phyloP scores from a whole-genome alignment of 805 yeast species.

The Myxozyma monticola region DNA sequence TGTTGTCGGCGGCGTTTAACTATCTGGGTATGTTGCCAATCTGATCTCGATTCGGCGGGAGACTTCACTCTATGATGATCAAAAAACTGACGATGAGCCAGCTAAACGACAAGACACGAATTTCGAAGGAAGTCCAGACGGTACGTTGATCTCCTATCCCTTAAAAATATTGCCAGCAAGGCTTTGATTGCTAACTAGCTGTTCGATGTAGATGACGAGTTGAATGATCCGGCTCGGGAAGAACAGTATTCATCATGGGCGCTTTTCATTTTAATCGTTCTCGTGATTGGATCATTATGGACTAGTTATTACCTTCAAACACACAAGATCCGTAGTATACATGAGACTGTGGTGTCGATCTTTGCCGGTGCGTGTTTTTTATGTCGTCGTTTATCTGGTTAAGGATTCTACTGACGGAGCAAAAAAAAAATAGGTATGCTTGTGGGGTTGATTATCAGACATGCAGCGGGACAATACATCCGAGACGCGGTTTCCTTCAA shows the following conservation, averaged over 20 bases:
- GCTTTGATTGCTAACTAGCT: background rate
- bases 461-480: constrained; percentile 94
- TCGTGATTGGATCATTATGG: constrained; percentile 89
- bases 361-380: constrained; percentile 79
- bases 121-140: constrained; percentile 26
- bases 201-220: constrained; percentile 6
- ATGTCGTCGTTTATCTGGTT: background rate
- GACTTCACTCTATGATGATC: too few species aligned
- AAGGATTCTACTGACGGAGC: background rate
- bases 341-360: constrained; percentile 93
- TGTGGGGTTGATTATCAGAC: constrained; percentile 85
- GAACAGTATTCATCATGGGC: constrained; percentile 99
- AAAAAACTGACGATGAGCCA: too few species aligned
- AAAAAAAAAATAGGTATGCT: constrained; percentile 40
- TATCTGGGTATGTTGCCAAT: too few species aligned
- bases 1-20: too few species aligned
- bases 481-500: constrained; percentile 96
- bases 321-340: constrained; percentile 89
- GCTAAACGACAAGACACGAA: constrained; percentile 27
- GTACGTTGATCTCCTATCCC: background rate
- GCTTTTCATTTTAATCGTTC: constrained; percentile 74
- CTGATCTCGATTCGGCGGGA: too few species aligned
- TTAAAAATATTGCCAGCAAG: background rate
- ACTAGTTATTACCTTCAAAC: constrained; percentile 91
- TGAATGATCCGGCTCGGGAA: constrained; percentile 76